Percentiles rank a stretch among this genome's conserved stretches.
Conservation (phyloP, 225 moss, liverwort and hornwort species). For the Ulota crispa region DNA sequence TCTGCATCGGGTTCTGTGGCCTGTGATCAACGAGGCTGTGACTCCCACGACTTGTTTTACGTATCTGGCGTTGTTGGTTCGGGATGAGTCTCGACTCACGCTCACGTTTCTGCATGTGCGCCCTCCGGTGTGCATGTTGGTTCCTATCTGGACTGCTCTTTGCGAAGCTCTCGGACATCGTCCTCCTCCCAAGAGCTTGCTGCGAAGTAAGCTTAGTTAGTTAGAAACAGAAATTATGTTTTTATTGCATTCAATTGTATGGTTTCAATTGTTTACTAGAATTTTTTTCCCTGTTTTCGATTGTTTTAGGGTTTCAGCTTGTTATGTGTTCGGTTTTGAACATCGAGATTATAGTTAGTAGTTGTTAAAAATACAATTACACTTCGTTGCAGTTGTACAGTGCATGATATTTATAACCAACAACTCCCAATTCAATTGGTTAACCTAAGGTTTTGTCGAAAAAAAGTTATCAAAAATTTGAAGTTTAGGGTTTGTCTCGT, state of each 20-base stretch:
- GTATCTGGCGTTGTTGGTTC: constrained; percentile 74
- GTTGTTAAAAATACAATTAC: not conserved
- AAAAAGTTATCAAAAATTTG: too few relatives aligned
- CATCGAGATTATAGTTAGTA: not conserved
- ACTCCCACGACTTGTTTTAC: constrained; percentile 82
- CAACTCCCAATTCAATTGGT: too few relatives aligned
- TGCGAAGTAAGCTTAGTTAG: constrained; percentile 1
- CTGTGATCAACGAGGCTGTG: constrained; percentile 86
- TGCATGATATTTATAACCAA: too few relatives aligned
- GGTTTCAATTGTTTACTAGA: constrained; percentile 21
- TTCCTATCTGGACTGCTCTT: constrained; percentile 81
- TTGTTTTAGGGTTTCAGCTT: not conserved
- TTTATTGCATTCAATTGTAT: constrained; percentile 16
- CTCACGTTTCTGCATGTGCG: constrained; percentile 68
- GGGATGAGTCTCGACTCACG: constrained; percentile 66
- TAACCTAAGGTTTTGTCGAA: too few relatives aligned
- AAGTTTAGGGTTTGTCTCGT: too few relatives aligned
- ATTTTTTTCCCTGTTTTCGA: not conserved
- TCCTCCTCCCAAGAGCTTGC: constrained; percentile 33
- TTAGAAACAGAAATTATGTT: constrained; percentile 8
- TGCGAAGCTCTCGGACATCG: constrained; percentile 49
- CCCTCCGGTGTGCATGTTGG: constrained; percentile 76
- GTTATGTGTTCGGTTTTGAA: not conserved
- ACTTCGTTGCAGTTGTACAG: not conserved
- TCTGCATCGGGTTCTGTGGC: constrained; percentile 69